Evolutionary conservation across 306 rosid species (phyloP).

Genomic region (Prunus mume): DNA sequence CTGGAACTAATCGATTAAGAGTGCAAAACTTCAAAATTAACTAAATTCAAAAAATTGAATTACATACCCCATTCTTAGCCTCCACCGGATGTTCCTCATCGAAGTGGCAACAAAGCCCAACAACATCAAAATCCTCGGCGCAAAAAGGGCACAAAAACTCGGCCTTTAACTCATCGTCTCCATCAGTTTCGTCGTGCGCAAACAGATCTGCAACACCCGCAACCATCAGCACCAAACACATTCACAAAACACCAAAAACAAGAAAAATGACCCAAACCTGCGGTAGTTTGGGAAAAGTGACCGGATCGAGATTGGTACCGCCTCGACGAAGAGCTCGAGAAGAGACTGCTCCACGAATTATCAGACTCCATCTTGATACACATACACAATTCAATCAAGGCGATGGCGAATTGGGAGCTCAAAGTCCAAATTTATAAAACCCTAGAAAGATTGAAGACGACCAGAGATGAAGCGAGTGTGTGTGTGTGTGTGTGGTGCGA

Average conservation of each 20-base stretch:
- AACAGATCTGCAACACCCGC: conserved; percentile 50
- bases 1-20: not conserved
- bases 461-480: not conserved
- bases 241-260: too few relatives aligned
- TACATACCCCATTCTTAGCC: conserved; percentile 63
- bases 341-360: conserved; percentile 54
- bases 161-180: conserved; percentile 54
- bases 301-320: conserved; percentile 69
- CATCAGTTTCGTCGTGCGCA: conserved; percentile 47
- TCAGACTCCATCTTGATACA: conserved; percentile 53
- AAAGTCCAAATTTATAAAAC: conserved; percentile 14
- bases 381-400: not conserved
- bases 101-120: conserved; percentile 85
- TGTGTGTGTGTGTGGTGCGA: not conserved
- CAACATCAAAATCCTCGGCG: conserved; percentile 69
- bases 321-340: conserved; percentile 37
- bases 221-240: not conserved
- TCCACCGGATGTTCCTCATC: conserved; percentile 73
- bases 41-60: not conserved
- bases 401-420: not conserved
- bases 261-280: not conserved
- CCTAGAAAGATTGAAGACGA: conserved; percentile 24
- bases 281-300: conserved; percentile 1
- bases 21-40: not conserved
- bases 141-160: conserved; percentile 80